phyloP scores from a whole-genome alignment of 495 filamentous ascomycete species.

The Trichocladium uniseriatum region DNA sequence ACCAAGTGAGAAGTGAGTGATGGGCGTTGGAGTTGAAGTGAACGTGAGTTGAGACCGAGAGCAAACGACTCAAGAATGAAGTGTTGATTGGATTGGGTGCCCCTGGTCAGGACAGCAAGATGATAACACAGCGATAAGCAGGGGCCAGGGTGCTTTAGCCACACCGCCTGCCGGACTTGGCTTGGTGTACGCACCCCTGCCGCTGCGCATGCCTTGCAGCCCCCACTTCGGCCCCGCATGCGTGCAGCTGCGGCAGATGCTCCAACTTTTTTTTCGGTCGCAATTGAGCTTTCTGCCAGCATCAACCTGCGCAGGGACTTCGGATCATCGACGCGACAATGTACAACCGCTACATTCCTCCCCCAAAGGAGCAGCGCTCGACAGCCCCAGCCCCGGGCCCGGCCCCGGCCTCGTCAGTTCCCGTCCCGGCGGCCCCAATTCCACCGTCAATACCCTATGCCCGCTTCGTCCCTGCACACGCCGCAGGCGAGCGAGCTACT shows the following conservation, averaged over 20 bases:
- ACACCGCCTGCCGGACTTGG: conserved; percentile 5
- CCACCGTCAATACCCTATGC: conserved; percentile 17
- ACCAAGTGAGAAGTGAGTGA: neutral
- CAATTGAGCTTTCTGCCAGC: neutral
- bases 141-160: neutral
- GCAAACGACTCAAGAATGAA: no score
- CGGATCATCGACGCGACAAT: conserved; percentile 14
- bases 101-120: no score
- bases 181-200: no score
- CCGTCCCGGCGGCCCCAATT: no score
- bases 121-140: neutral
- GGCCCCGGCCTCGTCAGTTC: neutral
- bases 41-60: neutral
- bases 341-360: conserved; percentile 37
- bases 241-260: neutral
- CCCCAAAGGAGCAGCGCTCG: conserved; percentile 18
- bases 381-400: neutral
- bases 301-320: neutral
- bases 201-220: neutral
- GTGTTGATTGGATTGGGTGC: no score
- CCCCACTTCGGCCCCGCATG: neutral
- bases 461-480: conserved; percentile 32
- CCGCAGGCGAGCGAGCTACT: conserved; percentile 10
- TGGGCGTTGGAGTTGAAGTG: neutral
- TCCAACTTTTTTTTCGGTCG: neutral